Evolutionary conservation across 305 asterid species (phyloP), one percentile per base, ranked within the genome.

Genomic region (Fraxinus dipetala): DNA sequence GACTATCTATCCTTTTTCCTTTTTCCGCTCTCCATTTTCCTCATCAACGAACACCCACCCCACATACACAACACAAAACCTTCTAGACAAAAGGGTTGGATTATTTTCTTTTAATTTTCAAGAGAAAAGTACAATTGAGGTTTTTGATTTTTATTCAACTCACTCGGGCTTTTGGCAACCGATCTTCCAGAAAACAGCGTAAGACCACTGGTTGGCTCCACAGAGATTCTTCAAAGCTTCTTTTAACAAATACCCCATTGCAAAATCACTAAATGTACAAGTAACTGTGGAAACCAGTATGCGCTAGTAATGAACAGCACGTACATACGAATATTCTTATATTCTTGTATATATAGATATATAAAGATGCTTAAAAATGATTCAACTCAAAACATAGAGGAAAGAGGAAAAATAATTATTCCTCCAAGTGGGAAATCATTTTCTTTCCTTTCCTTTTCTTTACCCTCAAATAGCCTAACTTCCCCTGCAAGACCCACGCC

Each of bases 401-500:
- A 81, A 74, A 81, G 54, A 43, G 54, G 54, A 43, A 13, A 45
- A 61, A 35, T 18, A 32, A 82, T 11, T 76, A 76, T 65, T 76
- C 80, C 80, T 24, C 79, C 31, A 14, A 35, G 36, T 16, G 30
- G 14, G 48, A 56, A 56, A 74, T 28, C 75, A 56, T 56, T 73
- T 35, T 74, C 28, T 24, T 59, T 84, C 83, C 70, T 13, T 77
- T 54, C 69, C 20, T 72, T 77, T 56, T 59, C 73, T 34, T 51
- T 54, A 72, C 77, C 76, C 83, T 74, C 79, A 48, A 80, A 63
- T 70, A 22, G 85, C 72, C 93, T 90, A 91, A 90, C 95, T 89
- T 84, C 95, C 99, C 80, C 99, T 88, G 88, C 98, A 96, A 90
- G 99, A 96, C 35, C 97, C 98, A 76, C 99, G 95, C 32, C 99